These are phyloP conservation scores for Wickerhamomyces subpelliculosus DNA, from an alignment of 805 yeast genomes.

Conservation along the genomic window DNA sequence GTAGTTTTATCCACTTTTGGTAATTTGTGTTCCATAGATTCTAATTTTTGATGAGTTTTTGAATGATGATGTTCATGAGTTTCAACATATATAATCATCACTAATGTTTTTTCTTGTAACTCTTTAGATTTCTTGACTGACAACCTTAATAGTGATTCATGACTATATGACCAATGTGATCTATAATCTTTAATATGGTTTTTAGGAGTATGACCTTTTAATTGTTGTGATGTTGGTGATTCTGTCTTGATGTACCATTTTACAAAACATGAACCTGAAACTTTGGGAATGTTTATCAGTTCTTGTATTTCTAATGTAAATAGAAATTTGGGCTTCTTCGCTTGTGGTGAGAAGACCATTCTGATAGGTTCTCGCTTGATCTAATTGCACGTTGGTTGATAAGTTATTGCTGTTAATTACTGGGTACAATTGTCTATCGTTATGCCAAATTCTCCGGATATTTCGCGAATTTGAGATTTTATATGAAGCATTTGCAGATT, in stretches of 20 bases:
- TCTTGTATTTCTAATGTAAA: slow-evolving; percentile 56
- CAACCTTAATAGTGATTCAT: slow-evolving; percentile 31
- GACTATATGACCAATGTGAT: slow-evolving; percentile 39
- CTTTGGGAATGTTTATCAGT: slow-evolving; percentile 78
- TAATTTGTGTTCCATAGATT: slow-evolving; percentile 2
- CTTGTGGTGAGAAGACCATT: slow-evolving; percentile 9
- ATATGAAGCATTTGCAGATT: too few relatives aligned
- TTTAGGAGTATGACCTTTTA: slow-evolving; percentile 38
- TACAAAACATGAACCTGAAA: slow-evolving; percentile 59
- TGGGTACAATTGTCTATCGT: too few relatives aligned
- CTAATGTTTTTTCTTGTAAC: slow-evolving; percentile 29
- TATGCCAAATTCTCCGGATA: too few relatives aligned
- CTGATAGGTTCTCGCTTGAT: too few relatives aligned
- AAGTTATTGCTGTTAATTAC: too few relatives aligned
- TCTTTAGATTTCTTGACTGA: slow-evolving; percentile 29
- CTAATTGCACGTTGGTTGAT: too few relatives aligned
- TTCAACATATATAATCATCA: slow-evolving; percentile 40
- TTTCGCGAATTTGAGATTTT: too few relatives aligned
- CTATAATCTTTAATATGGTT: slow-evolving; percentile 43
- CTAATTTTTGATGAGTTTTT: background rate
- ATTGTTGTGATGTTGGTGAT: slow-evolving; percentile 33
- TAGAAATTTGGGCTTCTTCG: slow-evolving; percentile 53
- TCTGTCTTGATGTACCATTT: slow-evolving; percentile 60
- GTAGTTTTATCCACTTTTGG: slow-evolving; percentile 26
- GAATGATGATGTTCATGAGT: slow-evolving; percentile 3